Conservation (phyloP, 2,329 filamentous ascomycete species). For the Claviceps sp. region DNA sequence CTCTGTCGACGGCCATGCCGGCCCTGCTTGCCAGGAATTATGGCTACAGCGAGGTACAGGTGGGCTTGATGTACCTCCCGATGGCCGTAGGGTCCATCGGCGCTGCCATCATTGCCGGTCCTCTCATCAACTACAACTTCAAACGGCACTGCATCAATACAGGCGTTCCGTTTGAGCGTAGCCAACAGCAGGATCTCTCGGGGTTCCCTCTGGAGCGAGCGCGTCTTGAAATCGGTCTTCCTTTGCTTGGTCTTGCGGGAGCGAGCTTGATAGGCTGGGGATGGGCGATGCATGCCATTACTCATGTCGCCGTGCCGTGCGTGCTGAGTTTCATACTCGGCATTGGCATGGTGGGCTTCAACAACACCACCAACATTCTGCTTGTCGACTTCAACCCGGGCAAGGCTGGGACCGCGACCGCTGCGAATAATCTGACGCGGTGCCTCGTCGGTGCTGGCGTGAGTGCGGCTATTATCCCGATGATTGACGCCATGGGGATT, state of each 20-base stretch:
- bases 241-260: conserved; percentile 36
- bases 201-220: conserved; percentile 39
- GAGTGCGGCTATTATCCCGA: conserved; percentile 36
- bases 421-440: conserved; percentile 41
- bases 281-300: conserved; percentile 32
- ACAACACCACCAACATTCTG: conserved; percentile 37
- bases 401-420: conserved; percentile 38
- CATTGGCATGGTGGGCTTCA: conserved; percentile 38
- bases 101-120: conserved; percentile 34
- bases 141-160: conserved; percentile 41
- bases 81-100: conserved; percentile 35
- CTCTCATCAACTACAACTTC: conserved; percentile 54
- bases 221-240: conserved; percentile 34
- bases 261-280: conserved; percentile 36
- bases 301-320: conserved; percentile 31
- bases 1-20: conserved; percentile 31
- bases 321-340: conserved; percentile 34
- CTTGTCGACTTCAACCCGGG: conserved; percentile 43
- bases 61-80: conserved; percentile 41
- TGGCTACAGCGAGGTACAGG: conserved; percentile 39
- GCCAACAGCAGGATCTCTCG: conserved; percentile 34
- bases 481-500: conserved; percentile 35
- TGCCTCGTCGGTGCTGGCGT: conserved; percentile 41
- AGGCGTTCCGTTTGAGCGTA: conserved; percentile 39
- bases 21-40: conserved; percentile 37